Base-by-base conservation (phyloP, 805 yeast genomes). In the Lachancea mirantina region DNA sequence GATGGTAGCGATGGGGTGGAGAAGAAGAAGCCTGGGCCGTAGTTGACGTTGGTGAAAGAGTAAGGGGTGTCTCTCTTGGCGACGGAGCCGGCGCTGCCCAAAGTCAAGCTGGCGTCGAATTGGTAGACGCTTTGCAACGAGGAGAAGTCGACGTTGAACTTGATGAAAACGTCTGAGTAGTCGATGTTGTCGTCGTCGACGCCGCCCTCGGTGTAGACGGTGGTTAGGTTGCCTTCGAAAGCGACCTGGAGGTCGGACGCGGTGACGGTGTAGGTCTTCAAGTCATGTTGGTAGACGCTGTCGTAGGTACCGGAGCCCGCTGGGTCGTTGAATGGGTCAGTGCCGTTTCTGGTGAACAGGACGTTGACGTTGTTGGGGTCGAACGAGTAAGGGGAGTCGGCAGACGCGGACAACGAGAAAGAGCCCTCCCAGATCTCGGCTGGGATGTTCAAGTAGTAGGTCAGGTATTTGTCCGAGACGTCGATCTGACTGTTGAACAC, bases 371-470 rank as follows among this genome's bases (percentile, higher is more conserved):
- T 50, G 30, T 62, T 67, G 10, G 31, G n/a, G 27, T 14, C 70
- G 32, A 67, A 65, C 22, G 61, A 62, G 44, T 73, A 77, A 14
- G 82, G 82, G n/a, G 65, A 47, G 3, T 71, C 64, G 6, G 81
- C 78, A 28, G 76, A 70, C 26, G 64, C 29, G 6, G 62, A 19
- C 9, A 68, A 48, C 19, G 68, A 74, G 22, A 84, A 78, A 22
- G 76, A 63, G 26, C 84, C 83, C 19, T 76, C 54, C 46, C 55
- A 77, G 26, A 14, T 19, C 5, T 8, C 26, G 8, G 20, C 22
- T 21, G 41, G 38, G 19, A 38, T 22, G 25, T 29, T 22, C 22
- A 33, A 14, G 13, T 26, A 18, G 26, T 20, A 38, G 28, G 21
- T 19, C 9, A 22, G 30, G 13, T 23, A 26, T 10, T 19, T 24